Percentiles rank a stretch among this genome's conserved stretches.
phyloP scores from a whole-genome alignment of 805 yeast species.

The Ogataea populi-albae region DNA sequence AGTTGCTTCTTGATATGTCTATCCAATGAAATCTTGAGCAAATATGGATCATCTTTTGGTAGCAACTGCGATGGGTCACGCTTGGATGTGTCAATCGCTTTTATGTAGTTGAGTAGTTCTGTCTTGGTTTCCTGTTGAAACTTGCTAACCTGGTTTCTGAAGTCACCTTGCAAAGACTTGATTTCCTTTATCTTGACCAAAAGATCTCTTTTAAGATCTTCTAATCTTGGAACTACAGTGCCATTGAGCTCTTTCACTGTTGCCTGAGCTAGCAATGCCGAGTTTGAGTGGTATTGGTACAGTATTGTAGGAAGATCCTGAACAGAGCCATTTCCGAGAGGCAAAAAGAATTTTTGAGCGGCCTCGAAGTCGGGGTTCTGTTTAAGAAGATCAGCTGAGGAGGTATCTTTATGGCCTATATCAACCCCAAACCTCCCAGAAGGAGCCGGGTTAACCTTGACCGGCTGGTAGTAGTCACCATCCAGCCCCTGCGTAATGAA shows the following conservation, averaged over 20 bases:
- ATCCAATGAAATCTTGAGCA: slow-evolving; percentile 69
- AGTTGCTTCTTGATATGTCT: slow-evolving; percentile 74
- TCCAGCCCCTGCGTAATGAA: slow-evolving; percentile 44
- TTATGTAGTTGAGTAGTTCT: slow-evolving; percentile 51
- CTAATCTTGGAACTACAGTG: slow-evolving; percentile 63
- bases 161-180: slow-evolving; percentile 76
- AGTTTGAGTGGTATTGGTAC: slow-evolving; percentile 49
- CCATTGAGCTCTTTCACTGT: slow-evolving; percentile 59
- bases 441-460: slow-evolving; percentile 23
- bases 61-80: slow-evolving; percentile 41
- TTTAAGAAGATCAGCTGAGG: slow-evolving; percentile 17
- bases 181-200: slow-evolving; percentile 85
- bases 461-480: slow-evolving; percentile 38
- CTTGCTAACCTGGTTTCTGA: slow-evolving; percentile 67
- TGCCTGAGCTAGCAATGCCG: slow-evolving; percentile 56
- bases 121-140: slow-evolving; percentile 67
- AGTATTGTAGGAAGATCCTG: slow-evolving; percentile 78
- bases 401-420: slow-evolving; percentile 17
- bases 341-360: slow-evolving; percentile 57
- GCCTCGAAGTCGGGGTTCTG: slow-evolving; percentile 34
- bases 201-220: slow-evolving; percentile 70
- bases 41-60: slow-evolving; percentile 75
- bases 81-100: slow-evolving; percentile 64
- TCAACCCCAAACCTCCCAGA: slow-evolving; percentile 4
- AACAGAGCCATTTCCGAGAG: slow-evolving; percentile 75